Percentiles rank a stretch among this genome's conserved stretches.
phyloP scores from a whole-genome alignment of 257 asterid genomes.

The Solanum infundibuliforme region DNA sequence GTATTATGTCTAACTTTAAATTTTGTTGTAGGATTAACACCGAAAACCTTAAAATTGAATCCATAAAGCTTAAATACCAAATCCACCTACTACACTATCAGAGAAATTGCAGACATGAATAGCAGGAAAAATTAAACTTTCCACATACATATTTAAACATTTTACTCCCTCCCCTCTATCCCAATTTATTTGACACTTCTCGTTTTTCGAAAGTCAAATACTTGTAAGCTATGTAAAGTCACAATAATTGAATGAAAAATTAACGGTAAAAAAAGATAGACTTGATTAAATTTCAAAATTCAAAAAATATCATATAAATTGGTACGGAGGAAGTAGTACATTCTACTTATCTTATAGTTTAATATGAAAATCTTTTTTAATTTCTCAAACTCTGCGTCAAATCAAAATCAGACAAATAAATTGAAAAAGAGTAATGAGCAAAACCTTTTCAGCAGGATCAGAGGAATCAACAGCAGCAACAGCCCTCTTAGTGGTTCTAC shows the following conservation, averaged over 20 bases:
- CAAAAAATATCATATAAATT: too few relatives aligned
- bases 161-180: too few relatives aligned
- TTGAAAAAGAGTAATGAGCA: neutral
- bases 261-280: too few relatives aligned
- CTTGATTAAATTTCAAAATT: too few relatives aligned
- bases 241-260: too few relatives aligned
- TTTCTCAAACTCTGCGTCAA: neutral
- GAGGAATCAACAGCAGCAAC: slow-evolving; percentile 76
- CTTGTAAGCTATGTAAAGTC: too few relatives aligned
- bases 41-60: neutral
- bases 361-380: neutral
- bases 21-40: neutral
- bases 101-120: neutral
- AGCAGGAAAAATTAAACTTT: neutral
- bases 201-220: neutral
- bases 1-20: neutral
- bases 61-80: neutral
- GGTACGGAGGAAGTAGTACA: neutral
- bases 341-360: neutral
- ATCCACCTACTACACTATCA: neutral
- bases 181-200: too few relatives aligned
- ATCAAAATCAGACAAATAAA: neutral
- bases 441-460: slow-evolving; percentile 50
- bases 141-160: neutral
- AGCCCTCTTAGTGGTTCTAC: slow-evolving; percentile 29